Evolutionary conservation across 306 rosid species (phyloP), one percentile per base, ranked within the genome.

Genomic region (Parietaria judaica): DNA sequence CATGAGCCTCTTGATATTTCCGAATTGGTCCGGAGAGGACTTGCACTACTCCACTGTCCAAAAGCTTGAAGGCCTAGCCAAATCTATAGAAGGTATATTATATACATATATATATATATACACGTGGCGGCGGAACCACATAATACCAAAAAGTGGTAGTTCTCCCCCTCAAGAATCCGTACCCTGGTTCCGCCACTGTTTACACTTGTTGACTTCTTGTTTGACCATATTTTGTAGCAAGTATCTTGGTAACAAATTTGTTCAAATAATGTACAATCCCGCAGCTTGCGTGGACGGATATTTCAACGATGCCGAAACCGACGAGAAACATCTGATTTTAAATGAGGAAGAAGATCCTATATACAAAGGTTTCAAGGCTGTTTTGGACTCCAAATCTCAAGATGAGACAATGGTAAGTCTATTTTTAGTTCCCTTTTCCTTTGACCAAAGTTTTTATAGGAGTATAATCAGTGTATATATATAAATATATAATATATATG

Each of bases 1-100:
- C 7, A 86, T 88, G 95, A 88, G 94, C 68, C 75, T 92, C 39
- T 38, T 92, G 48, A 54, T 88, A 50, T 88, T 85, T 70, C 98
- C 98, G 56, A 88, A 84, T 61, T 92, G 98, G 96, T 92, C 96
- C 3, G 96, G 98, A 13, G 88, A 92, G 76, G 88, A 88, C 63
- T 92, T 92, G 11, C 96, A 92, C 38, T 72, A 77, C 69, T 80
- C 84, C 64, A 86, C 94, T 0, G 95, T 69, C 11, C 81, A 61
- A 74, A 92, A 88, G 84, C 90, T 88, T 15, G 96, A 92, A 79
- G 86, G 96, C 62, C 85, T 92, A 41, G 98, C 96, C 34, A 79
- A 78, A 64, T 83, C 98, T 52, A 86, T 92, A 31, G 94, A 88
- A 83, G 96, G 98, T 92, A 71, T 6, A 59, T 23, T 23, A 23